Conservation (phyloP, 108 stramenopile genomes). For the Aureococcus anophagefferens region DNA sequence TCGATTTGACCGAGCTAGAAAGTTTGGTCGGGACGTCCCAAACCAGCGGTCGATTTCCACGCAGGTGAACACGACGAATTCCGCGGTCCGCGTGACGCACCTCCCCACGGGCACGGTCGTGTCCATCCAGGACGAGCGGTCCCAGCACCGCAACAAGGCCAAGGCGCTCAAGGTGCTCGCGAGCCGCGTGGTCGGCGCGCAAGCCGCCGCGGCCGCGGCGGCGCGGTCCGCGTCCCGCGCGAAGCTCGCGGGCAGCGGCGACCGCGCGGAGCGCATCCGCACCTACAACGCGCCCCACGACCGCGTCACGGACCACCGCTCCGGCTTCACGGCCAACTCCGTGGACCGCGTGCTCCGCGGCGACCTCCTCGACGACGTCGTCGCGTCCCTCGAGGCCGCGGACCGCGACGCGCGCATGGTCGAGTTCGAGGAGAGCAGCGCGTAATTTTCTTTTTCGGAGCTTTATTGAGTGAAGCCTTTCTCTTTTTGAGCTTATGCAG, state of each 20-base stretch:
- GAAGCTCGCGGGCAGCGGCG: conserved; percentile 65
- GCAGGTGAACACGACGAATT: conserved; percentile 98
- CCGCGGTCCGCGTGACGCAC: conserved; percentile 93
- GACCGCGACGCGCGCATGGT: neutral
- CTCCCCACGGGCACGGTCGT: conserved; percentile 90
- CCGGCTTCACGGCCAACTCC: conserved; percentile 24
- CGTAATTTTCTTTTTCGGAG: too few relatives aligned
- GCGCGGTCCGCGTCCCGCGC: conserved; percentile 31
- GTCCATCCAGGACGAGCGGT: conserved; percentile 90
- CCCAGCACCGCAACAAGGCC: conserved; percentile 88
- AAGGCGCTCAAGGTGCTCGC: conserved; percentile 80
- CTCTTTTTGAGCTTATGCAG: too few relatives aligned
- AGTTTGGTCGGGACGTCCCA: too few relatives aligned
- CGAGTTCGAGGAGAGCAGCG: too few relatives aligned
- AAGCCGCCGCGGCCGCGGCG: conserved; percentile 40
- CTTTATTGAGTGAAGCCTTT: too few relatives aligned
- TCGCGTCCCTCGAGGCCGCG: neutral
- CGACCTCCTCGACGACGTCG: neutral
- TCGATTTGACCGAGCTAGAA: too few relatives aligned
- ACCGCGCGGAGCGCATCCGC: conserved; percentile 85
- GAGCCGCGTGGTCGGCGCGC: conserved; percentile 61
- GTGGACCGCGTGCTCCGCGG: neutral
- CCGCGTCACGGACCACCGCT: conserved; percentile 91
- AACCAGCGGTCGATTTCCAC: too few relatives aligned
- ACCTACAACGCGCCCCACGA: conserved; percentile 97